Percentiles rank a stretch among this genome's conserved stretches.
Conservation (phyloP, 208 protist genomes). For the Trypanosoma platydactyli region DNA sequence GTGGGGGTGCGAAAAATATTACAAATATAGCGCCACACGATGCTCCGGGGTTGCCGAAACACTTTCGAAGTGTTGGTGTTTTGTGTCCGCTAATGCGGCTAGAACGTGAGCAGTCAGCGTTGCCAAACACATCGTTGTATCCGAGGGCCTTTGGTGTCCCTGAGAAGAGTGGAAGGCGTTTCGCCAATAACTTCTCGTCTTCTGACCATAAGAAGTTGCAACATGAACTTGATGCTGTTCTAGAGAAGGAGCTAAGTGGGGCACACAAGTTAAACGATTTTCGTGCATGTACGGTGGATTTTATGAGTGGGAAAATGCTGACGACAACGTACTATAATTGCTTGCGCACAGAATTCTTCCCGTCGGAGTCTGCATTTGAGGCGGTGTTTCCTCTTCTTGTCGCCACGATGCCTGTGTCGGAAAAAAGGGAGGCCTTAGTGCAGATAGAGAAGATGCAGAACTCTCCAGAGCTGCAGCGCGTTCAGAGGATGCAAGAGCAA, state of each 20-base stretch:
- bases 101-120: background rate
- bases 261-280: conserved; percentile 44
- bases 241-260: conserved; percentile 43
- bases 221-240: conserved; percentile 38
- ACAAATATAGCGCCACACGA: conserved; percentile 20
- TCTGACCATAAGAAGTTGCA: conserved; percentile 36
- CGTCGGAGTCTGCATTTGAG: conserved; percentile 44
- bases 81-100: conserved; percentile 26
- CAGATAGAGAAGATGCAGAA: conserved; percentile 77
- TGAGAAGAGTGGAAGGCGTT: conserved; percentile 39
- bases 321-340: conserved; percentile 70
- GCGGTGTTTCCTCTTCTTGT: conserved; percentile 77
- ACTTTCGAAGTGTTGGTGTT: conserved; percentile 37
- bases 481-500: conserved; percentile 43
- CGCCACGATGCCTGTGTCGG: conserved; percentile 50
- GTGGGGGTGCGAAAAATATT: conserved; percentile 11
- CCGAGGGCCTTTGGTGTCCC: conserved; percentile 42
- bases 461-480: conserved; percentile 65
- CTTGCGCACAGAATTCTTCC: conserved; percentile 51
- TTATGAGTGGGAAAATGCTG: conserved; percentile 60
- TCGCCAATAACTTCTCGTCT: conserved; percentile 40
- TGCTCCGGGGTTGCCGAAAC: conserved; percentile 45
- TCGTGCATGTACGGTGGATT: conserved; percentile 52
- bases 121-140: background rate
- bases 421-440: conserved; percentile 54